Conservation (phyloP, 371 early-diverging fungal species). For the Cokeromyces recurvatus region DNA sequence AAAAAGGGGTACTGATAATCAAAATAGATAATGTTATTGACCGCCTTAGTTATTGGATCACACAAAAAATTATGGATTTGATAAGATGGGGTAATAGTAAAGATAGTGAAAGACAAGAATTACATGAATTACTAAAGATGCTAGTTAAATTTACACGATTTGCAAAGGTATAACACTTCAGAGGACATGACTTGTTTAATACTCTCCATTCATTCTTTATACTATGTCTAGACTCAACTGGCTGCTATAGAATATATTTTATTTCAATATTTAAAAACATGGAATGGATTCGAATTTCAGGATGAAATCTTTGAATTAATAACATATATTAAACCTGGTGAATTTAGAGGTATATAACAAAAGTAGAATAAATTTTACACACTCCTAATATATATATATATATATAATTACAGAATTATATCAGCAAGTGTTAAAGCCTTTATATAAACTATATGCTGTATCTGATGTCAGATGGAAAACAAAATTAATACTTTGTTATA, state of each 20-base stretch:
- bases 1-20: too few relatives aligned
- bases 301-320: slow-evolving; percentile 48
- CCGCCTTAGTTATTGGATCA: slow-evolving; percentile 46
- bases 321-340: slow-evolving; percentile 38
- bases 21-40: slow-evolving; percentile 24
- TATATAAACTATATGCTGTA: slow-evolving; percentile 35
- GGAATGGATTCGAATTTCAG: slow-evolving; percentile 50
- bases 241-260: slow-evolving; percentile 46
- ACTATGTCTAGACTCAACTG: slow-evolving; percentile 50
- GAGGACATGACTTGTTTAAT: too few relatives aligned
- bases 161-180: slow-evolving; percentile 51
- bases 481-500: slow-evolving; percentile 41
- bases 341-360: slow-evolving; percentile 38
- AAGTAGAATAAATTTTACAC: background rate
- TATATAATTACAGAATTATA: too few relatives aligned
- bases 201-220: background rate
- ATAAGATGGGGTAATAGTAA: slow-evolving; percentile 36
- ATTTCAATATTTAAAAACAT: slow-evolving; percentile 33
- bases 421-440: slow-evolving; percentile 32
- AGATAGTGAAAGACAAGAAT: slow-evolving; percentile 16
- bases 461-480: slow-evolving; percentile 51
- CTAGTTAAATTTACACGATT: slow-evolving; percentile 33
- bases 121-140: slow-evolving; percentile 32
- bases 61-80: slow-evolving; percentile 39
- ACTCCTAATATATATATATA: background rate